Evolutionary conservation across 768 basidiomycete species (phyloP), one percentile per base, ranked within the genome.

Genomic region (Panus rudis): DNA sequence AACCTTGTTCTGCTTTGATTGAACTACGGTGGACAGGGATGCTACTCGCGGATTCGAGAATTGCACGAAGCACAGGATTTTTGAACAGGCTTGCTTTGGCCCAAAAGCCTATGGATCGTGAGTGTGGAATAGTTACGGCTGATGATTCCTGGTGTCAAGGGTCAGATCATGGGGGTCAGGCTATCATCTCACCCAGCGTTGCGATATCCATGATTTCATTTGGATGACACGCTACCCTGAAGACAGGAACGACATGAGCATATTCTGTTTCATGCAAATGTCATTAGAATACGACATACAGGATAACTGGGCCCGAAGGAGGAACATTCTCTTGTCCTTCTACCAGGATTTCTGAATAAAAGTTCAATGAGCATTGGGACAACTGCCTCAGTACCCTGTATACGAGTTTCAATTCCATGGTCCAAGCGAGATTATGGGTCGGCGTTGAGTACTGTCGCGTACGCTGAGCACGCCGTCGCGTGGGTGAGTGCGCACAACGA

Each of bases 201-300:
- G 79, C 79, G 27, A 87, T 87, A 66, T 93, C 91, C 25, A 94
- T 72, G 68, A 90, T 90, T 85, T 93, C 93, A 60, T 96, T 97
- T 55, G 91, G 85, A 58, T 96, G 92, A 30, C 51, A 53, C 22
- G 57, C 45, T 4, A 48, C 41, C 4, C 56, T 55, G 28, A 6
- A 4, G 16, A 24, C 20, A 27, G n/a, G 40, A 30, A 34, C 14
- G 7, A 13, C 20, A 14, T 11, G 14, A 14, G 12, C 28, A 19
- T 20, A 23, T 12, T 6, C 33, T 13, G 17, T 3, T 25, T 39
- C 21, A 22, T 7, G 21, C 26, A 26, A 24, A 7, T 11, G 24
- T 11, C 39, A 24, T 39, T 7, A 26, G 23, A 8, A 17, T 79
- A 83, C 66, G 79, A 77, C 84, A 56, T 67, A 93, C 89, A 94